Base-by-base conservation (phyloP, 148 eudicot species). In the Vaccinium darrowii region DNA sequence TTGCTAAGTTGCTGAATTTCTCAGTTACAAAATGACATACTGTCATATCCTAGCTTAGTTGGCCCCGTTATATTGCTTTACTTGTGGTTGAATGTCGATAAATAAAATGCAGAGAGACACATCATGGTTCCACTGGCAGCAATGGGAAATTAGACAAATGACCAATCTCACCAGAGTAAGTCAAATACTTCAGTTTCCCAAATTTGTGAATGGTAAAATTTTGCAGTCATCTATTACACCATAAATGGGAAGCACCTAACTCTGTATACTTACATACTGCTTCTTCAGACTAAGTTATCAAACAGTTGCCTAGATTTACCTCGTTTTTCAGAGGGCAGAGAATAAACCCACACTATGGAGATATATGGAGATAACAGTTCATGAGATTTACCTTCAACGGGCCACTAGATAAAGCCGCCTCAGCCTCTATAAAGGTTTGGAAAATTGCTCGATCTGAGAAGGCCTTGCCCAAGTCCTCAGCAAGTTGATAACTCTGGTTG, bases 391-490 rank as follows among this genome's bases (percentile, higher is more conserved):
- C 99, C 96, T 97, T 97, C 78, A 97, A 62, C 12, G 92, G 84
- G 77, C 92, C 94, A 80, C 88, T 84, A 47, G 98, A 79, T 43
- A 91, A 86, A 74, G 88, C 88, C 73, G 89, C 91, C 91, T 97
- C 99, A 74, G 91, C 93, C 75, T 93, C 95, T 21, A 89, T 69
- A 83, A 86, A 91, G 77, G 90, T 89, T 78, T 87, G 91, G 86
- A 92, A 84, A 82, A 94, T 89, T 77, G 92, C 83, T 81, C 92
- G 90, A 80, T 92, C 98, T 62, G 98, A 91, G 86, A 94, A 94
- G 82, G 98, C 98, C 90, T 89, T 92, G 75, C 94, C 97, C 82
- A 94, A 86, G 85, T 94, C 97, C 88, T 92, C 93, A 27, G 97
- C 97, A 83, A 92, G 91, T 83, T 91, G 94, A 86, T 91, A 89